These are phyloP conservation scores for Drosera capensis DNA, from an alignment of 148 eudicot genomes.

Conservation along the genomic window DNA sequence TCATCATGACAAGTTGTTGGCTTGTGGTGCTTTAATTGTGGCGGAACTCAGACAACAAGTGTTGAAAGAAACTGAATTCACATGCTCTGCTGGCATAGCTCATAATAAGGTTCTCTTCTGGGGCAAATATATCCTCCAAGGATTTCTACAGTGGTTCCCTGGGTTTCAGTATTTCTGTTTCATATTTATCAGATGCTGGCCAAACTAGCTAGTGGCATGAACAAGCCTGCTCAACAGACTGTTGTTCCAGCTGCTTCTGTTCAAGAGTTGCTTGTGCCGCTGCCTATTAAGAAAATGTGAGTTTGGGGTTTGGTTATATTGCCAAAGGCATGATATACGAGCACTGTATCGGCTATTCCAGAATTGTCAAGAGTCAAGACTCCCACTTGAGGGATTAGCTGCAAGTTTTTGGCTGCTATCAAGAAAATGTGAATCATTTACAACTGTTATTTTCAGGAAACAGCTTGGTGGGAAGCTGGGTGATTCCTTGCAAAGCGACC, in stretches of 20 bases:
- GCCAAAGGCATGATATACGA: not conserved
- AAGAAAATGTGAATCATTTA: not conserved
- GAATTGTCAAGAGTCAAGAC: too few relatives aligned
- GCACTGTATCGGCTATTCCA: not conserved
- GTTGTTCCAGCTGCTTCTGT: constrained; percentile 64
- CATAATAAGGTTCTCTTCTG: constrained; percentile 59
- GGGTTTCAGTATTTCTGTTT: constrained; percentile 1
- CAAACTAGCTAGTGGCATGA: constrained; percentile 85
- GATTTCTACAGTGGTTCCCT: not conserved
- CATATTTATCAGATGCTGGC: constrained; percentile 62
- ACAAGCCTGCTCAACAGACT: constrained; percentile 97
- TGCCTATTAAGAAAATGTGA: constrained; percentile 95
- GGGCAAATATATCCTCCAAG: not conserved
- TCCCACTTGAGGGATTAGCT: too few relatives aligned
- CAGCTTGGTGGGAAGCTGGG: constrained; percentile 98
- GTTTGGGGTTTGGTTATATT: constrained; percentile 7
- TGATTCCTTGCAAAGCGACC: constrained; percentile 60
- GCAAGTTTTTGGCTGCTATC: not conserved
- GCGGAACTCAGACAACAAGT: constrained; percentile 89
- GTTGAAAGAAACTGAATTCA: constrained; percentile 70
- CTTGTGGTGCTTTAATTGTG: constrained; percentile 87
- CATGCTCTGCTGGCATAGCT: constrained; percentile 94
- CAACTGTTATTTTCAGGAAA: constrained; percentile 43
- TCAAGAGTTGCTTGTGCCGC: constrained; percentile 46
- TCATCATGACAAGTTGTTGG: constrained; percentile 65